Base-by-base conservation (phyloP, 2,329 filamentous ascomycete species). In the Fusarium nisikadoi region DNA sequence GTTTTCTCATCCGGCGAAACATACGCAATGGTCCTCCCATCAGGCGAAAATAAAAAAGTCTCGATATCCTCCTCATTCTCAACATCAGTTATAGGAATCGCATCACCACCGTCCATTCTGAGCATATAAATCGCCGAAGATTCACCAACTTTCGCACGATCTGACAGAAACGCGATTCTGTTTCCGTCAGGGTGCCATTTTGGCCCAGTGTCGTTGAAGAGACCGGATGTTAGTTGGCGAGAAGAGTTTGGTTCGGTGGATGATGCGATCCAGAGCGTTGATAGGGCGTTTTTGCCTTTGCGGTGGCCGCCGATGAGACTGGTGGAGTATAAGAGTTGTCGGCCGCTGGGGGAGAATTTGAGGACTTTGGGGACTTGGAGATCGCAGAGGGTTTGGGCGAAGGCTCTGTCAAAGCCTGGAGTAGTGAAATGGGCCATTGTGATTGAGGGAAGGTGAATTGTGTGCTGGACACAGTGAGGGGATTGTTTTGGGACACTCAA, bases 111-210 rank as follows among this genome's bases (percentile, higher is more conserved):
- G 1, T 75, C 74, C 19, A 76, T 25, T 16, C 73, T 63, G 8
- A 76, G 27, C 6, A 45, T 27, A 35, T 62, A 76, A 11, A 76
- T 77, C 12, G 69, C 74, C 39, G 78, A 79, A 58, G 77, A 67
- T 29, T 80, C 79, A 6, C 75, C 68, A 5, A 74, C 71, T 39
- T 81, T 81, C 0, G 49, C 31, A 8, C 71, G 67, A 14, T 73
- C 71, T 2, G 71, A 73, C 13, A 73, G 7, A 27, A 73, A 73
- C 0, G 60, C 60, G 0, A 73, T 7, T 2, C 53, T 61, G 3
- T 58, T 60, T 6, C 67, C 63, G 5, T 20, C 49, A 13, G 70
- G 70, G 13, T 69, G 56, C 71, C 71, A 73, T 8, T 41, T 31
- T 2, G 71, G 71, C 0, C 0, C 8, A 6, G 33, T 57, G 14